Base-by-base conservation (phyloP, 2,329 filamentous ascomycete species). In the Clonostachys solani region DNA sequence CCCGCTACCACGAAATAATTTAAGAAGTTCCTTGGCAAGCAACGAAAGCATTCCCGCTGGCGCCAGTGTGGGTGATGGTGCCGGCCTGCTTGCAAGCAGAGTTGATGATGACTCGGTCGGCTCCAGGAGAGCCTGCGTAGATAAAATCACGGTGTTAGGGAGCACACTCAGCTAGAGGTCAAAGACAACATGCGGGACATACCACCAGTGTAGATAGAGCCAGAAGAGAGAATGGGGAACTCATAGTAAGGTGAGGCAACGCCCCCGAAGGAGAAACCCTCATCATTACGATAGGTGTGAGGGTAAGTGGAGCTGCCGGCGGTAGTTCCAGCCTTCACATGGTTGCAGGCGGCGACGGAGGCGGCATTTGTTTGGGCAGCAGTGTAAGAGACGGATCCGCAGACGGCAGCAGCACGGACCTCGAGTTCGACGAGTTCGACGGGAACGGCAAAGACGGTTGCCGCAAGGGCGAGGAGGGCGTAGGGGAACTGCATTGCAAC, bases 51-150 rank as follows among this genome's bases (percentile, higher is more conserved):
- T 87, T 83, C 9, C 82, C 82, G 44, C 74, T 79, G 16, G 85
- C 84, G 23, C 85, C 85, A 18, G 81, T 86, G 58, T 89, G 86
- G 1, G 86, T 89, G 51, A 89, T 86, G 33, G 77, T 68, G 37
- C 83, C 84, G 15, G 82, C 84, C 41, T 79, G 73, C 48, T 74
- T 50, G 55, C 83, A 78, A 15, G 64, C 50, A 0, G 58, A 69
- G 58, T 81, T 84, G 49, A 60, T 61, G 67, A 88, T 81, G 12
- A 87, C 62, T 43, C 85, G 80, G 60, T 88, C 84, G 19, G 85
- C 67, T 36, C 85, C 84, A 2, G 85, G 85, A 2, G 58, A 59
- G 29, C 64, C 64, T 66, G 29, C 4, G 29, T 54, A 36, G 57
- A 43, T 38, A 35, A 18, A 40, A 36, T 50, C 12, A 34, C 33